Evolutionary conservation across 2,329 filamentous ascomycete genomes (phyloP).

Genomic region (Ilyonectria mors-panacis): DNA sequence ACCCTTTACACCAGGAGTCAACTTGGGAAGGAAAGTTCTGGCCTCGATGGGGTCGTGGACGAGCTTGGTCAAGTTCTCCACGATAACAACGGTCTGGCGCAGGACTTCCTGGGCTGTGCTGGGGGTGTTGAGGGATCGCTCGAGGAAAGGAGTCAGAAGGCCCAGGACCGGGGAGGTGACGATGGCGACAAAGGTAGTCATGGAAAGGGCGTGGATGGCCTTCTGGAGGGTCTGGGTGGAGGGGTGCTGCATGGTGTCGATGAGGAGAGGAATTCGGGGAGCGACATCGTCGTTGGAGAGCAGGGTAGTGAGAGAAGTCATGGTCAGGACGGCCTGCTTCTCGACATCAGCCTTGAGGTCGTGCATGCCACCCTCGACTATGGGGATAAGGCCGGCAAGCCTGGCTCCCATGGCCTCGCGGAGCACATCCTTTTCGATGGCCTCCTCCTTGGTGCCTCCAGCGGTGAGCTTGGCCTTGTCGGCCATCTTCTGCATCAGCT

Average conservation of each 20-base stretch:
- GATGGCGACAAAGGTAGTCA: slow-evolving; percentile 98
- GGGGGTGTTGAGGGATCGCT: slow-evolving; percentile 93
- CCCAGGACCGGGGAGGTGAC: slow-evolving; percentile 97
- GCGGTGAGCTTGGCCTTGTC: slow-evolving; percentile 92
- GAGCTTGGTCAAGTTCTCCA: slow-evolving; percentile 97
- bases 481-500: slow-evolving; percentile 91
- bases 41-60: slow-evolving; percentile 97
- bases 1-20: slow-evolving; percentile 92
- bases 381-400: slow-evolving; percentile 88
- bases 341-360: slow-evolving; percentile 91
- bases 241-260: slow-evolving; percentile 96
- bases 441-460: slow-evolving; percentile 84
- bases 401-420: slow-evolving; percentile 92
- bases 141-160: slow-evolving; percentile 92
- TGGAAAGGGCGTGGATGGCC: slow-evolving; percentile 95
- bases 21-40: slow-evolving; percentile 92
- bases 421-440: slow-evolving; percentile 88
- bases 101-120: slow-evolving; percentile 93
- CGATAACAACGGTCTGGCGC: slow-evolving; percentile 94
- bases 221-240: slow-evolving; percentile 91
- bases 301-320: slow-evolving; percentile 90
- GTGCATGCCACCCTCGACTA: slow-evolving; percentile 95
- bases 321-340: slow-evolving; percentile 93
- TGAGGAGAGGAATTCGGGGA: slow-evolving; percentile 89
- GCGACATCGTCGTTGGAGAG: slow-evolving; percentile 97